phyloP scores from a whole-genome alignment of 176 grass and related monocot genomes.

The Paspalum vaginatum region DNA sequence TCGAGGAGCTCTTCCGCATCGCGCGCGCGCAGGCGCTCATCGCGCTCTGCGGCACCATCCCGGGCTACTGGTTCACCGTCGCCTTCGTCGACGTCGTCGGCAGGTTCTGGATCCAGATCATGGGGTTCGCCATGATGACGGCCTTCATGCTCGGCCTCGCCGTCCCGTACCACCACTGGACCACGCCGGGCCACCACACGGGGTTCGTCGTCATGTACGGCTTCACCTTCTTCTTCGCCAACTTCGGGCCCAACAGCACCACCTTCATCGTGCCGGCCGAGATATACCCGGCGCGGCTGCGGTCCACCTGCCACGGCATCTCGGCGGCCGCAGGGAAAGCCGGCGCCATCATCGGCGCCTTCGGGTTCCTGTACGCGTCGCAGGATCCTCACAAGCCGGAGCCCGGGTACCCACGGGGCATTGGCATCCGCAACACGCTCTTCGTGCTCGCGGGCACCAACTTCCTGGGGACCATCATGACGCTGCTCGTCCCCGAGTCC shows the following conservation, averaged over 20 bases:
- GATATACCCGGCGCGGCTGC: conserved; percentile 57
- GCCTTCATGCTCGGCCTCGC: conserved; percentile 56
- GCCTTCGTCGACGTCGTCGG: conserved; percentile 37
- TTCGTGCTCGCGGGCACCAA: conserved; percentile 21
- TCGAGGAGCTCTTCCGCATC: conserved; percentile 42
- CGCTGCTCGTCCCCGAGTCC: background rate
- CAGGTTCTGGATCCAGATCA: conserved; percentile 50
- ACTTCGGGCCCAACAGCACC: conserved; percentile 68
- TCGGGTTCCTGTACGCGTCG: conserved; percentile 55
- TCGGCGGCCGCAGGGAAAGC: conserved; percentile 50
- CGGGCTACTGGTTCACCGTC: conserved; percentile 52
- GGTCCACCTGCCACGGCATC: conserved; percentile 62
- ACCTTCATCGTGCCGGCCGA: conserved; percentile 70
- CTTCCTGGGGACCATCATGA: background rate
- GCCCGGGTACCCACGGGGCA: background rate
- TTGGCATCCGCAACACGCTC: conserved; percentile 25
- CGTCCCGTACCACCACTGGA: conserved; percentile 63
- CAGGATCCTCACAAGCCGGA: conserved; percentile 31
- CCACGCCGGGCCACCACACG: conserved; percentile 31
- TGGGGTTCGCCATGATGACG: conserved; percentile 54
- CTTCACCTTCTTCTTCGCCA: conserved; percentile 78
- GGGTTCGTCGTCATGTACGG: conserved; percentile 57
- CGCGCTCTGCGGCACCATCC: conserved; percentile 43
- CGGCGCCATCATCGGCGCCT: conserved; percentile 52
- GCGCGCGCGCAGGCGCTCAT: conserved; percentile 38